These are phyloP conservation scores for Coemansia sp. DNA, from an alignment of 192 early-diverging fungal genomes.

Conservation along the genomic window DNA sequence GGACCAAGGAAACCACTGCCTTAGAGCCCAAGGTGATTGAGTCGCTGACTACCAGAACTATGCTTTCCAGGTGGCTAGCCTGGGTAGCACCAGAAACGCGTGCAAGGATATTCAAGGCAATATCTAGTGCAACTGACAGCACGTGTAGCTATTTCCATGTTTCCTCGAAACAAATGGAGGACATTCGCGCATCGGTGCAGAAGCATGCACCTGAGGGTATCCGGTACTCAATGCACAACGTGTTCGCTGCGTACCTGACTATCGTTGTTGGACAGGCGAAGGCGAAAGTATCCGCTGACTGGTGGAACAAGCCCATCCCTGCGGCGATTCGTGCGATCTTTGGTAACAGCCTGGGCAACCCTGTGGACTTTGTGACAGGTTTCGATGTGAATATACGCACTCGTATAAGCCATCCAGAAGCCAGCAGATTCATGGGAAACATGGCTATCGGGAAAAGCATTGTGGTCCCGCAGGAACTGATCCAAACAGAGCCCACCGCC, in stretches of 20 bases:
- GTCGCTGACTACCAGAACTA: neutral
- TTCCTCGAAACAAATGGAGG: neutral
- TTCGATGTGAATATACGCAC: neutral
- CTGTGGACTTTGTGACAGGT: neutral
- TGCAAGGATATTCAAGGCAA: neutral
- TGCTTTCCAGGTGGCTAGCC: neutral
- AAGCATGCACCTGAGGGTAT: neutral
- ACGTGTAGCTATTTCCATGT: slow-evolving; percentile 18
- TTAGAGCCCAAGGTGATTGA: neutral
- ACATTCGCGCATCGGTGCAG: neutral
- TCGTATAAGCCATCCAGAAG: neutral
- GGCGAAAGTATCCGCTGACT: neutral
- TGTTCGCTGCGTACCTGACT: neutral
- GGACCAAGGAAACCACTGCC: neutral
- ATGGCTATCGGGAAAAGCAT: neutral
- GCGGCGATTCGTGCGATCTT: neutral
- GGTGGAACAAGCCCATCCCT: neutral
- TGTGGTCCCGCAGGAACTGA: neutral
- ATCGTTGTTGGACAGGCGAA: neutral
- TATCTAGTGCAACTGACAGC: neutral
- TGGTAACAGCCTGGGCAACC: neutral
- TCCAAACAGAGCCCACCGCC: neutral
- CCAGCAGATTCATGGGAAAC: neutral
- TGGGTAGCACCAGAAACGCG: slow-evolving; percentile 21
- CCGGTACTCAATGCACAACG: neutral